Evolutionary conservation across 257 asterid species (phyloP).

Genomic region (Voacanga thouarsii): DNA sequence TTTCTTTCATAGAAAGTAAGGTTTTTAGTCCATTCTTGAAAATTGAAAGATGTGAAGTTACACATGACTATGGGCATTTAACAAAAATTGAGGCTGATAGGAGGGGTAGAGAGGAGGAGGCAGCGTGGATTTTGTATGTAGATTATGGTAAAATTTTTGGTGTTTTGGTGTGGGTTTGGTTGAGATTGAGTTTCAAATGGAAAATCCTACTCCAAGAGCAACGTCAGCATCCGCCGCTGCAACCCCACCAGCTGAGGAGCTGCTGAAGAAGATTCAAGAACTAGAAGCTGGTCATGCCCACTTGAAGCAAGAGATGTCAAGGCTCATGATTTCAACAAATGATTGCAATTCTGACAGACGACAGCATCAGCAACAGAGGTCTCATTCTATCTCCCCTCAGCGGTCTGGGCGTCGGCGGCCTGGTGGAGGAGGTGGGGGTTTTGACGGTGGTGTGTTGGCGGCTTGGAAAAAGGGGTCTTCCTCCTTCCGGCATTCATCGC

Average conservation of each 20-base stretch:
- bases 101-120: neutral
- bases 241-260: slow-evolving; percentile 67
- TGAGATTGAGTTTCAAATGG: slow-evolving; percentile 8
- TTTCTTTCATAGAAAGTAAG: neutral
- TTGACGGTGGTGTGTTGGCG: slow-evolving; percentile 21
- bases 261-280: slow-evolving; percentile 80
- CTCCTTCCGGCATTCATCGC: slow-evolving; percentile 70
- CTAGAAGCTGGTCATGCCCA: slow-evolving; percentile 77
- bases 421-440: slow-evolving; percentile 27
- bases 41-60: neutral
- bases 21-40: slow-evolving; percentile 4
- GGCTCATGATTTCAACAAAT: slow-evolving; percentile 44
- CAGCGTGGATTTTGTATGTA: slow-evolving; percentile 2
- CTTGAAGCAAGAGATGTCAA: slow-evolving; percentile 77
- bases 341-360: slow-evolving; percentile 18
- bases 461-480: slow-evolving; percentile 63
- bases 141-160: slow-evolving; percentile 9
- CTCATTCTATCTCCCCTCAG: slow-evolving; percentile 80
- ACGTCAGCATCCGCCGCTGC: slow-evolving; percentile 26
- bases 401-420: slow-evolving; percentile 46
- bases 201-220: slow-evolving; percentile 20
- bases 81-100: neutral
- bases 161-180: slow-evolving; percentile 9
- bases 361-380: slow-evolving; percentile 48
- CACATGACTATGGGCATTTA: neutral